Evolutionary conservation across 352 stramenopile species (phyloP).

Genomic region (Thraustochytrium striatum): DNA sequence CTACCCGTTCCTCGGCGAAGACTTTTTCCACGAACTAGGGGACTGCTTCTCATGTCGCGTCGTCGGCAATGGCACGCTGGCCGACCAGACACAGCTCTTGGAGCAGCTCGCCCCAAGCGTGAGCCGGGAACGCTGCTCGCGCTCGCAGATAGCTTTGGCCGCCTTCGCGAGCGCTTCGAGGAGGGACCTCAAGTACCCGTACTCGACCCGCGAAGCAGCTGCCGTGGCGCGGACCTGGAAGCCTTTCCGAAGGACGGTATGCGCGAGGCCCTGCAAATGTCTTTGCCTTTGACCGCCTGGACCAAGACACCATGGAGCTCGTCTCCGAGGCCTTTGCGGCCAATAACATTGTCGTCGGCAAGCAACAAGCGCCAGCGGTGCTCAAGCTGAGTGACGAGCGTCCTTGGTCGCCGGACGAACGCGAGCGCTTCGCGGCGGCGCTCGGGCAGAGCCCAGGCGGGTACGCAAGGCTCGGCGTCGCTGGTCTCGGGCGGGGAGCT

Average conservation of each 20-base stretch:
- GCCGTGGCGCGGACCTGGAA: slow-evolving; percentile 86
- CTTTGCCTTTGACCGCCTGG: slow-evolving; percentile 83
- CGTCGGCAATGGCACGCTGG: slow-evolving; percentile 80
- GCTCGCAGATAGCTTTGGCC: slow-evolving; percentile 77
- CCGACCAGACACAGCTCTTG: slow-evolving; percentile 79
- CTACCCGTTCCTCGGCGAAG: slow-evolving; percentile 93
- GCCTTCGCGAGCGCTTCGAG: slow-evolving; percentile 78
- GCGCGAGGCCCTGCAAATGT: slow-evolving; percentile 82
- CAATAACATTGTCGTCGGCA: slow-evolving; percentile 49
- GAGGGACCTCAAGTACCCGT: slow-evolving; percentile 87
- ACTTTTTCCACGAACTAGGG: slow-evolving; percentile 85
- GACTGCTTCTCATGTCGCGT: slow-evolving; percentile 85
- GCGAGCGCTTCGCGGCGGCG: no score
- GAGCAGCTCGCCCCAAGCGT: slow-evolving; percentile 78
- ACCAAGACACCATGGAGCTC: slow-evolving; percentile 66
- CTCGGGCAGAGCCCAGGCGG: no score
- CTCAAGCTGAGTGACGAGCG: slow-evolving; percentile 13
- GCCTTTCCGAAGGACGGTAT: slow-evolving; percentile 78
- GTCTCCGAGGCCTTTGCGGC: slow-evolving; percentile 66
- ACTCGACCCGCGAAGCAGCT: slow-evolving; percentile 85
- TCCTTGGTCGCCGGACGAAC: no score
- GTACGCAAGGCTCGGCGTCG: no score
- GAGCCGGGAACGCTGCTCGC: slow-evolving; percentile 64
- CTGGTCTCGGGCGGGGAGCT: not conserved
- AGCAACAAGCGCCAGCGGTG: not conserved